Evolutionary conservation across 306 rosid species (phyloP).

Genomic region (Glycine soja): DNA sequence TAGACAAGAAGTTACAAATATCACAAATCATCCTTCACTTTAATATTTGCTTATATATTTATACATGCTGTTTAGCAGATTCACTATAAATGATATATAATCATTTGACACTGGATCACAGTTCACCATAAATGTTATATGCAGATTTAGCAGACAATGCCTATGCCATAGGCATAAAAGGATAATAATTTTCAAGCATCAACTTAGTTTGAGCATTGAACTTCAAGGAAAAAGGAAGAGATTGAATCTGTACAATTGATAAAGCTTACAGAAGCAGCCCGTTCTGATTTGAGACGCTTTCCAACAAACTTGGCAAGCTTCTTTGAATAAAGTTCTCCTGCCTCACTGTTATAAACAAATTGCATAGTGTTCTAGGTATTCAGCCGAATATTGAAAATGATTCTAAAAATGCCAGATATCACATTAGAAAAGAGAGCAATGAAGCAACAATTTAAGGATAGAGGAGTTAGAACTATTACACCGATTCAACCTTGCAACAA

Average conservation of each 20-base stretch:
- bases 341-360: constrained; percentile 66
- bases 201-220: constrained; percentile 30
- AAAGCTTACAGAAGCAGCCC: constrained; percentile 96
- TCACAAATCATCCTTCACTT: constrained; percentile 40
- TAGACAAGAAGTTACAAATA: constrained; percentile 51
- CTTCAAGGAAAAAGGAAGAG: constrained; percentile 40
- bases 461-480: constrained; percentile 39
- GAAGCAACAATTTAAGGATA: background rate
- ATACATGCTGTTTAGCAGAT: constrained; percentile 29
- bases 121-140: constrained; percentile 12
- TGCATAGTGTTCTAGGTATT: constrained; percentile 37
- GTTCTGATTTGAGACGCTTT: constrained; percentile 93
- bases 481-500: constrained; percentile 18
- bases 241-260: constrained; percentile 39
- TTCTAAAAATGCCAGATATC: constrained; percentile 9
- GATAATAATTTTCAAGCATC: constrained; percentile 27
- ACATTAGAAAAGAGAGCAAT: background rate
- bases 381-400: constrained; percentile 24
- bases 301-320: constrained; percentile 89
- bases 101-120: background rate
- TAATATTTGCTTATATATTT: constrained; percentile 25
- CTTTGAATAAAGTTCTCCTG: constrained; percentile 84
- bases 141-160: constrained; percentile 31
- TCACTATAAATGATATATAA: constrained; percentile 8
- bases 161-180: background rate